Base-by-base conservation (phyloP, 192 early-diverging fungal genomes). In the Funneliformis geosporum region DNA sequence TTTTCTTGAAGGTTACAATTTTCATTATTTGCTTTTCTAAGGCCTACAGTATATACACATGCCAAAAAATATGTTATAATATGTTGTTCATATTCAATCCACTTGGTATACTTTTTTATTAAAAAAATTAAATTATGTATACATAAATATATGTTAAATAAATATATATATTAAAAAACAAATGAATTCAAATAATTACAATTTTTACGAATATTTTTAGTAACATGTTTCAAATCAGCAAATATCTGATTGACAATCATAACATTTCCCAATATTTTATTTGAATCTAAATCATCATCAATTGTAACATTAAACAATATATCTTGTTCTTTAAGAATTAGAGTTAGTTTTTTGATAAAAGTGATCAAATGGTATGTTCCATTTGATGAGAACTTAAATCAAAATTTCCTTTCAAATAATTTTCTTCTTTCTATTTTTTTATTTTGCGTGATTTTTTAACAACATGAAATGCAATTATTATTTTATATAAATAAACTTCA, bases 191-290 rank as follows among this genome's bases (percentile, higher is more conserved):
- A 40, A 28, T n/a, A 50, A 5, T 47, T 50, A 72, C 40, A 72
- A 46, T 42, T 46, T 46, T 72, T 72, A 9, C 46, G 8, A 28
- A 72, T 72, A 50, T 72, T 72, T 47, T 72, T 72, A 5, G n/a
- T 72, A 5, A 72, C 1, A 72, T 50, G 70, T 50, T 72, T 72
- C 44, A 73, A 73, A 12, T 73, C 33, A 4, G 55, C 72, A 60
- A 73, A 73, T 38, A 73, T 73, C 4, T 73, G 50, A 60, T 73
- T 73, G 9, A 73, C 14, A 21, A 73, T 73, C 18, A 12, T 27
- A 25, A 73, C 2, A 60, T 73, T 50, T 18, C 5, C 39, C 28
- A 72, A 50, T 9, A 43, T 72, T 73, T 59, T 73, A 60, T 73
- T 73, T 4, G 1, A 38, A 39, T 73, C 33, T 5, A 73, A 38